These are phyloP conservation scores for Gracilaria domingensis DNA, from an alignment of 23 red algal genomes.

Conservation along the genomic window DNA sequence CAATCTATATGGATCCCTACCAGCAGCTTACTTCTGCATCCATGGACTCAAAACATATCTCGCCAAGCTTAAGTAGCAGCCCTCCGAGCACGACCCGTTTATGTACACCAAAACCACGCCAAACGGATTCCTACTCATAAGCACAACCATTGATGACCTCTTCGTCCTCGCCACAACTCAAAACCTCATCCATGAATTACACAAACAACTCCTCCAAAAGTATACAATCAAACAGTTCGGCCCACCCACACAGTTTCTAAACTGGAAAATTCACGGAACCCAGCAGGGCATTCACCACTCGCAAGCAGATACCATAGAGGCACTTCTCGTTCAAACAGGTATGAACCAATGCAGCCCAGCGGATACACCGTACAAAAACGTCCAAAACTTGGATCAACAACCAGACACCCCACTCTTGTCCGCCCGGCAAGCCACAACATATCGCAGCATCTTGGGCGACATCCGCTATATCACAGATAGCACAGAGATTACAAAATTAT, in stretches of 20 bases:
- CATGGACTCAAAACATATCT: not conserved
- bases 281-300: not conserved
- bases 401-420: not conserved
- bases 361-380: not conserved
- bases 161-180: not conserved
- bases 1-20: conserved; percentile 4
- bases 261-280: not conserved
- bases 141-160: conserved; percentile 11
- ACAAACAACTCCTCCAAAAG: not conserved
- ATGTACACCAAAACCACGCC: not conserved
- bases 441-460: not conserved
- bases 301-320: not conserved
- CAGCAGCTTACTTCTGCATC: not conserved
- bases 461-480: not conserved
- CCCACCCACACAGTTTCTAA: not conserved
- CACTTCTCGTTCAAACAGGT: not conserved
- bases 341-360: not conserved
- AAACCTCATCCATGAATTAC: not conserved
- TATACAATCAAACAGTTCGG: not conserved
- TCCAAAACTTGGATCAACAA: not conserved
- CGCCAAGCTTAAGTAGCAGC: too few relatives aligned
- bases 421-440: not conserved
- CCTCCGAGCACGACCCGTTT: not conserved
- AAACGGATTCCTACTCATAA: not conserved
- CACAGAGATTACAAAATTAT: too few relatives aligned